Conservation (phyloP, 2,329 filamentous ascomycete genomes). For the Bipolaris oryzae region DNA sequence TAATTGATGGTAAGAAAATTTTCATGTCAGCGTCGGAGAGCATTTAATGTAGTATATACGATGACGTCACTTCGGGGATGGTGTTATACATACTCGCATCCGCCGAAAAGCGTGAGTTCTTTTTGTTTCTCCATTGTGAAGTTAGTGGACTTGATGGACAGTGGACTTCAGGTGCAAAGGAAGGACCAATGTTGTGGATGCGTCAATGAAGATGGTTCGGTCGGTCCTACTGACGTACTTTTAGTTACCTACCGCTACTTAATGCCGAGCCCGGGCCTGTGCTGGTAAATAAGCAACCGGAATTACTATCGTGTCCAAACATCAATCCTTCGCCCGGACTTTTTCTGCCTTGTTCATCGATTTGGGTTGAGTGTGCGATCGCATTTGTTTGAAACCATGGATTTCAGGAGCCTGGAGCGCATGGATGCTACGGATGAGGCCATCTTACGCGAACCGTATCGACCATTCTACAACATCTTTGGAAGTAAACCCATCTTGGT, state of each 20-base stretch:
- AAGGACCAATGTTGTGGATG: background rate
- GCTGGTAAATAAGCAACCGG: background rate
- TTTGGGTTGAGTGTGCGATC: background rate
- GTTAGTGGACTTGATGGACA: background rate
- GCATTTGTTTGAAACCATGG: conserved; percentile 29
- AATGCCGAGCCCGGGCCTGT: conserved; percentile 12
- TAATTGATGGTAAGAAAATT: background rate
- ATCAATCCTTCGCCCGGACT: background rate
- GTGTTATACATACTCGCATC: conserved; percentile 28
- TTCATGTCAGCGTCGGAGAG: too few relatives aligned
- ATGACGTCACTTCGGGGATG: too few relatives aligned
- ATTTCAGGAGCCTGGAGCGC: conserved; percentile 36
- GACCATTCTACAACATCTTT: conserved; percentile 60
- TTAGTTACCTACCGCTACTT: too few relatives aligned
- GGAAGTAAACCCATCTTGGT: conserved; percentile 55
- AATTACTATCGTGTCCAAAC: background rate
- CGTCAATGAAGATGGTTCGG: background rate
- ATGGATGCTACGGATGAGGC: conserved; percentile 40
- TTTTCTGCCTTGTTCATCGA: background rate
- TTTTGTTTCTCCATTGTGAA: conserved; percentile 27
- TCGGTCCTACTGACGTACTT: background rate
- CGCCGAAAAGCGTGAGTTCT: conserved; percentile 39
- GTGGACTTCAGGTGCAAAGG: background rate
- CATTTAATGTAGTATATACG: too few relatives aligned
- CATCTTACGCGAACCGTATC: conserved; percentile 51